These are phyloP conservation scores for Podospora pseudocomata DNA, from an alignment of 495 filamentous ascomycete genomes.

Conservation along the genomic window DNA sequence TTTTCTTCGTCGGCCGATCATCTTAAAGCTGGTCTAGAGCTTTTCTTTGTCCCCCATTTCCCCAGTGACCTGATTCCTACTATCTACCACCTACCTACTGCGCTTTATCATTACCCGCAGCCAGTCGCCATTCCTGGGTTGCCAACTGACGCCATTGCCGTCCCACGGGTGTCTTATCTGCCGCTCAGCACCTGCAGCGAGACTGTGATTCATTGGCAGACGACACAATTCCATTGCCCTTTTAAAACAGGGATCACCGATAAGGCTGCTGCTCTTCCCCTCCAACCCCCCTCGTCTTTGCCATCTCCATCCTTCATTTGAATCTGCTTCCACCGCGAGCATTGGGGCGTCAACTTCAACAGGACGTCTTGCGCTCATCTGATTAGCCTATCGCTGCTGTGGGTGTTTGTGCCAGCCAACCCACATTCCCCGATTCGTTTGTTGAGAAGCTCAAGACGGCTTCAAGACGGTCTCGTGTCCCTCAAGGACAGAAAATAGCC, in stretches of 20 bases:
- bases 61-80: not conserved
- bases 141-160: conserved; percentile 21
- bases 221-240: conserved; percentile 10
- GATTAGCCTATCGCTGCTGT: not conserved
- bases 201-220: conserved; percentile 15
- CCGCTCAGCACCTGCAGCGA: conserved; percentile 7
- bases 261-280: conserved; percentile 37
- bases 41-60: not conserved
- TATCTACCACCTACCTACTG: not conserved
- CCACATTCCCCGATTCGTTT: not conserved
- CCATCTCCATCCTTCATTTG: not conserved
- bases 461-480: not conserved
- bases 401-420: not conserved
- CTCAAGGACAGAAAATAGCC: conserved; percentile 3
- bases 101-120: not conserved
- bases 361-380: not conserved
- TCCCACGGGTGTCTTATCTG: conserved; percentile 22
- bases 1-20: conserved; percentile 1
- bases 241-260: conserved; percentile 36
- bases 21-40: not conserved
- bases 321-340: not conserved
- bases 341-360: not conserved
- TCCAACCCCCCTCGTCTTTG: conserved; percentile 13
- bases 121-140: not conserved
- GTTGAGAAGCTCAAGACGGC: not conserved